Conservation (phyloP, 345 rosid genomes). For the Euphorbia lathyris region DNA sequence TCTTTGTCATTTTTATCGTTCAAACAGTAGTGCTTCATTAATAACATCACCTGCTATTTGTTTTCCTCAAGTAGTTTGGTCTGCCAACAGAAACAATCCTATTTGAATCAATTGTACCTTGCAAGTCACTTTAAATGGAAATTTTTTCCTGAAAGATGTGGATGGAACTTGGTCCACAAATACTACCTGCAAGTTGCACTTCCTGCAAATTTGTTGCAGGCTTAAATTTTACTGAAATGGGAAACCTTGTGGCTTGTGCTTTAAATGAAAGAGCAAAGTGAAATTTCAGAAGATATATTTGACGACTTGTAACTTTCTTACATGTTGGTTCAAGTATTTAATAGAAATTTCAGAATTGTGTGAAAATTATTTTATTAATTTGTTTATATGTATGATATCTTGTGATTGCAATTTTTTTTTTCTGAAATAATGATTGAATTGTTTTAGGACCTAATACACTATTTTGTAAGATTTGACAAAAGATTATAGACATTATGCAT, state of each 20-base stretch:
- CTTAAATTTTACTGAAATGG: constrained; percentile 13
- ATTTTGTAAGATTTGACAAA: no score
- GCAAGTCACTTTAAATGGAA: constrained; percentile 12
- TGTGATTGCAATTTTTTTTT: no score
- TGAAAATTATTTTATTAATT: no score
- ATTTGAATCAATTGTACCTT: constrained; percentile 12
- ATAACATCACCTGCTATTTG: constrained; percentile 3
- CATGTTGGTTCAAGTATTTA: no score
- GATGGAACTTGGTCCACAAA: constrained; percentile 23
- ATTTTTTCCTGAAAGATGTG: constrained; percentile 19
- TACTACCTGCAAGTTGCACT: constrained; percentile 13
- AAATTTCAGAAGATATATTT: no score
- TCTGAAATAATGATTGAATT: no score
- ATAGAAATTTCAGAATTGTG: no score
- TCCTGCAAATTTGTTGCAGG: constrained; percentile 12
- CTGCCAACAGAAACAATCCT: constrained; percentile 24
- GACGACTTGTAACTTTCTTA: no score
- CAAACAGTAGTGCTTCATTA: background rate
- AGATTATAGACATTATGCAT: no score
- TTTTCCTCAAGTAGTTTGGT: constrained; percentile 20
- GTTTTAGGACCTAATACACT: no score
- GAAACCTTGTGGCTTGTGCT: constrained; percentile 27
- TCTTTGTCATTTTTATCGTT: constrained; percentile 23
- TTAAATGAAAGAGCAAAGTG: no score
- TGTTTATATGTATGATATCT: no score